These are phyloP conservation scores for Scytalidium lignicola DNA, from an alignment of 2,329 filamentous ascomycete genomes.

Conservation along the genomic window DNA sequence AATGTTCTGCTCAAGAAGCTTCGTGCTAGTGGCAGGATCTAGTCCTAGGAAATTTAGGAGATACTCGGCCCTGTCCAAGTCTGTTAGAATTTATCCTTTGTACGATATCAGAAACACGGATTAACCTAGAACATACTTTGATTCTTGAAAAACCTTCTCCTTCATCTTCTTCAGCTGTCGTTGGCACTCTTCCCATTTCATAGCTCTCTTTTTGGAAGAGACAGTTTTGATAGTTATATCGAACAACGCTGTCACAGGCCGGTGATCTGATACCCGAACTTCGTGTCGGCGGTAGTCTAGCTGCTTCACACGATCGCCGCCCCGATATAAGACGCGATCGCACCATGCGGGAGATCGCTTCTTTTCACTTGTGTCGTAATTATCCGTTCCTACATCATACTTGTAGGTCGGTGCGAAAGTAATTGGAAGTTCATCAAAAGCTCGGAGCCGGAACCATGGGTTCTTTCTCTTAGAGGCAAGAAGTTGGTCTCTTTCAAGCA, in stretches of 20 bases:
- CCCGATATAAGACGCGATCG: conserved; percentile 81
- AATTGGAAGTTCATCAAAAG: conserved; percentile 87
- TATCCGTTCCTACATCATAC: conserved; percentile 93
- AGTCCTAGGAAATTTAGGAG: conserved; percentile 56
- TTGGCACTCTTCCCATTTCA: conserved; percentile 68
- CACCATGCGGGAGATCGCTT: conserved; percentile 94
- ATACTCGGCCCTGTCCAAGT: conserved; percentile 51
- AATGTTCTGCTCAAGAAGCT: conserved; percentile 10
- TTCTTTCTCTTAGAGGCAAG: conserved; percentile 85
- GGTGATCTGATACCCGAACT: conserved; percentile 84
- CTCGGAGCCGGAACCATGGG: conserved; percentile 79
- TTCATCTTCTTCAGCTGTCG: conserved; percentile 69
- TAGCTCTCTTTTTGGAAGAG: conserved; percentile 57
- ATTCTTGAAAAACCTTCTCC: conserved; percentile 61
- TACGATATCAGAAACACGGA: conserved; percentile 5
- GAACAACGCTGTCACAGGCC: conserved; percentile 85
- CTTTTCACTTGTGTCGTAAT: conserved; percentile 93
- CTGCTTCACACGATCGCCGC: conserved; percentile 78
- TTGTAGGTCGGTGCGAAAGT: conserved; percentile 96
- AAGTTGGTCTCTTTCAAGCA: conserved; percentile 90
- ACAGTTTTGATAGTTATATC: conserved; percentile 81
- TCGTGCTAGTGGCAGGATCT: conserved; percentile 18
- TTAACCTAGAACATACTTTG: conserved; percentile 60
- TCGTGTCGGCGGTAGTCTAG: conserved; percentile 86
- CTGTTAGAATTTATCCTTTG: conserved; percentile 5